Evolutionary conservation across 306 rosid species (phyloP), one percentile per base, ranked within the genome.

Genomic region (Datisca glomerata): DNA sequence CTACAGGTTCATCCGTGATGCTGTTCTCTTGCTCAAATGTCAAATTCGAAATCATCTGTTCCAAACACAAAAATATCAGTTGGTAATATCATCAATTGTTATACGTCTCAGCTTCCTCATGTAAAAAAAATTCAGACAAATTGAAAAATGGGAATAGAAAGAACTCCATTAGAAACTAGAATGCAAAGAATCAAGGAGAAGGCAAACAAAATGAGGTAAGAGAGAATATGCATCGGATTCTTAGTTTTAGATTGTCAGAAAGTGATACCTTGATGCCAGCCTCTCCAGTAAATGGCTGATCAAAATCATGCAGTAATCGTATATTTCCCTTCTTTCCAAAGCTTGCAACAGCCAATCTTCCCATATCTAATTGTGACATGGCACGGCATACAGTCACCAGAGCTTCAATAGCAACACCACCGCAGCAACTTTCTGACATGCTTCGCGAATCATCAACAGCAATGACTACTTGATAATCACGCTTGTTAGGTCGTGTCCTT

Each of bases 361-460:
- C 94, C 69, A 87, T 69, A 69, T 87, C 94, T 19, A 89, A 62
- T 48, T 76, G 94, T 29, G 93, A 77, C 73, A 89, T 56, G 46
- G 95, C 95, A 50, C 95, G 97, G 8, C 93, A 83, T 14, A 89
- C 97, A 8, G 93, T 78, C 27, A 89, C 93, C 69, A 83, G 47
- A 50, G 95, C 86, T 68, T 89, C 93, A 47, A 70, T 49, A 20
- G 94, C 95, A 43, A 70, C 78, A 40, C 64, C 75, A 28, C 95
- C 91, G n/a, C 86, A 58, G 39, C 72, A 12, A 66, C 60, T 74
- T 67, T 83, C 93, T 7, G 91, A 80, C 95, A 89, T 89, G 43
- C 97, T 89, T 17, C 49, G 78, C 32, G 97, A 89, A 75, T 89
- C 97, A 72, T 89, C 97, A 63, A 89, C 57, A 1, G 95, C 97